Conservation (phyloP, 768 basidiomycete genomes). For the Crassisporium funariophilum region DNA sequence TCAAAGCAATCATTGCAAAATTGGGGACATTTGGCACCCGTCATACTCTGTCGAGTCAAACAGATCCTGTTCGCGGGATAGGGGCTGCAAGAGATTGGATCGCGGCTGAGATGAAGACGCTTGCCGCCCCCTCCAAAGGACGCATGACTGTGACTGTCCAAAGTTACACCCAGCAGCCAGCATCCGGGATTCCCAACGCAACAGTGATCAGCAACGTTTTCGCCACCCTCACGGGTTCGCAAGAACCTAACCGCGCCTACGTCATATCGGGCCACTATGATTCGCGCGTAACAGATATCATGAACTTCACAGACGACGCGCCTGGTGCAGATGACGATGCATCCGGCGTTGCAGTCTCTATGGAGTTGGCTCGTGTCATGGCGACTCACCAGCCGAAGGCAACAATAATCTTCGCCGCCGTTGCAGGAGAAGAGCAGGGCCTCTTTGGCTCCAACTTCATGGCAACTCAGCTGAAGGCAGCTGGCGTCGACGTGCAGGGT, state of each 20-base stretch:
- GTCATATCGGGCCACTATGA: slow-evolving; percentile 60
- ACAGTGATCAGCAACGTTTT: slow-evolving; percentile 54
- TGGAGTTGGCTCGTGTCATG: slow-evolving; percentile 55
- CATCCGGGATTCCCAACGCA: slow-evolving; percentile 36
- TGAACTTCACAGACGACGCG: slow-evolving; percentile 46
- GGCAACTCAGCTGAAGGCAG: slow-evolving; percentile 42
- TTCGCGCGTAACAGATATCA: slow-evolving; percentile 41
- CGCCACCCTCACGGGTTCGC: slow-evolving; percentile 49
- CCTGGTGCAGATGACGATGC: slow-evolving; percentile 59
- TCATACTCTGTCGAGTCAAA: slow-evolving; percentile 54
- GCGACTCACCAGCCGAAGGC: slow-evolving; percentile 47
- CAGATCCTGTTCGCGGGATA: slow-evolving; percentile 52
- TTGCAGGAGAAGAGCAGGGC: slow-evolving; percentile 56
- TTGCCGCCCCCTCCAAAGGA: slow-evolving; percentile 39
- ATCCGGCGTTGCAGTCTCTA: slow-evolving; percentile 55
- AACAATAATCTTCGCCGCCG: slow-evolving; percentile 54
- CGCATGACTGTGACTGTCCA: slow-evolving; percentile 47
- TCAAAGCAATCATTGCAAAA: slow-evolving; percentile 49
- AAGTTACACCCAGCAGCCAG: slow-evolving; percentile 45
- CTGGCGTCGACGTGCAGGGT: slow-evolving; percentile 53
- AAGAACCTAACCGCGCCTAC: slow-evolving; percentile 51
- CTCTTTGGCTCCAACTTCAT: slow-evolving; percentile 50
- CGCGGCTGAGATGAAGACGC: slow-evolving; percentile 43
- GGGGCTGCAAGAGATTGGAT: slow-evolving; percentile 61
- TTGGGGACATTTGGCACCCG: slow-evolving; percentile 60